Percentiles rank a stretch among this genome's conserved stretches.
These are phyloP conservation scores for Kernera saxatilis DNA, from an alignment of 345 rosid species.

Conservation along the genomic window DNA sequence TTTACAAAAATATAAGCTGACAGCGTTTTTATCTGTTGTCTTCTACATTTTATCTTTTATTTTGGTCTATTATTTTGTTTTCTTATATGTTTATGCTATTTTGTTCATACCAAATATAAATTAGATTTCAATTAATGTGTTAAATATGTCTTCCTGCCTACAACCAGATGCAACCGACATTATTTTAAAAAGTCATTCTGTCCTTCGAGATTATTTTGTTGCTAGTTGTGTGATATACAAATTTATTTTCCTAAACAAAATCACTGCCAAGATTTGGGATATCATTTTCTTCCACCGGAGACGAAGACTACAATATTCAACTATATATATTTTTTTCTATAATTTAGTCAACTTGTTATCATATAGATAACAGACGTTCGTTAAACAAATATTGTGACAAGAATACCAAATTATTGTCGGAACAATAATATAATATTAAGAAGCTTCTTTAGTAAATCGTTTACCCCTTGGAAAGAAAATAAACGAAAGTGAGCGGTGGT, in stretches of 20 bases:
- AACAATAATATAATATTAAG: constrained; percentile 16
- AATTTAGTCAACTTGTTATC: constrained; percentile 24
- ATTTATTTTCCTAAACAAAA: background rate
- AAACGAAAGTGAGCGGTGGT: constrained; percentile 27
- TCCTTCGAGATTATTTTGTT: background rate
- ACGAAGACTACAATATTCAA: background rate
- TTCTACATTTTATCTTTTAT: no score
- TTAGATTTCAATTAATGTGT: no score
- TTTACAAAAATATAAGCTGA: no score
- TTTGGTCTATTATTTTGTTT: no score
- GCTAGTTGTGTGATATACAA: constrained; percentile 3
- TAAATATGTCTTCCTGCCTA: background rate
- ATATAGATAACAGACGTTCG: constrained; percentile 12
- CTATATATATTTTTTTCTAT: background rate
- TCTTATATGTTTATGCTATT: no score
- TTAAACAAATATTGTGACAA: constrained; percentile 27
- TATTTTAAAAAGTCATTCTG: background rate
- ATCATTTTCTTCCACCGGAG: background rate
- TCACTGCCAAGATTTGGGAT: constrained; percentile 11
- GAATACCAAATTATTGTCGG: constrained; percentile 9
- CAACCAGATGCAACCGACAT: background rate
- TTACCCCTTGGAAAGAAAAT: constrained; percentile 5
- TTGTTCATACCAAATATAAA: no score
- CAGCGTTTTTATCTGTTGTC: no score
- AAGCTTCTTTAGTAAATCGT: constrained; percentile 18